Conservation (phyloP, 169 alveolate species). For the Amoebophrya sp. region DNA sequence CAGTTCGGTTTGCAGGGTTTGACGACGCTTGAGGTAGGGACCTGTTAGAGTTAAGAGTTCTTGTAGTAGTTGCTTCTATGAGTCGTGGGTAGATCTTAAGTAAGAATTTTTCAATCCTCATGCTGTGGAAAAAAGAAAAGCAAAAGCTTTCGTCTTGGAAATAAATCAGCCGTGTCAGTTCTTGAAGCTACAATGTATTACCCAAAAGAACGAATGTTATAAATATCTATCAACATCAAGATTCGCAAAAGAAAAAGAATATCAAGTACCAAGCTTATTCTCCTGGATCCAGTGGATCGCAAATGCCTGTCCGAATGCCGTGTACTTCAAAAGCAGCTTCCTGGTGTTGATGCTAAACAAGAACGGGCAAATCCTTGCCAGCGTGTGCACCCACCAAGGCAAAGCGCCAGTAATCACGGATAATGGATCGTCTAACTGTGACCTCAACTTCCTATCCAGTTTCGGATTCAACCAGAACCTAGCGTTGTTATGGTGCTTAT, state of each 20-base stretch:
- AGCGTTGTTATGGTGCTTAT: background rate
- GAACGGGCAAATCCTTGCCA: slow-evolving; percentile 10
- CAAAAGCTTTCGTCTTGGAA: too few relatives aligned
- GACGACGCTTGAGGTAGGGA: background rate
- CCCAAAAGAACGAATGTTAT: too few relatives aligned
- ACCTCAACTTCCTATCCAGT: background rate
- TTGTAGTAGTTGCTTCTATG: too few relatives aligned
- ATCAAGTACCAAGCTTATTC: background rate
- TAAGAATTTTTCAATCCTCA: too few relatives aligned
- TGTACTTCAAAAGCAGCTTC: background rate
- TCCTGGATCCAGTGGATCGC: slow-evolving; percentile 25
- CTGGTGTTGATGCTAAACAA: background rate
- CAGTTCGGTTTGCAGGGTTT: background rate
- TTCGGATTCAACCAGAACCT: background rate
- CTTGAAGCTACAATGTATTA: too few relatives aligned
- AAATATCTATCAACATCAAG: too few relatives aligned
- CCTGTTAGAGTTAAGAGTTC: too few relatives aligned
- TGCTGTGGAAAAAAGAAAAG: too few relatives aligned
- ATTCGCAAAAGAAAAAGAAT: too few relatives aligned
- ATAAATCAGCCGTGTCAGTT: too few relatives aligned
- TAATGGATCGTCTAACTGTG: background rate
- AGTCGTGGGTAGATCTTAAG: too few relatives aligned
- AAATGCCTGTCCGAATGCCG: background rate
- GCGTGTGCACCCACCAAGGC: slow-evolving; percentile 17
- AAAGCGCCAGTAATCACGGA: background rate